These are phyloP conservation scores for Kickxella alabastrina DNA, from an alignment of 192 early-diverging fungal species.

Conservation along the genomic window DNA sequence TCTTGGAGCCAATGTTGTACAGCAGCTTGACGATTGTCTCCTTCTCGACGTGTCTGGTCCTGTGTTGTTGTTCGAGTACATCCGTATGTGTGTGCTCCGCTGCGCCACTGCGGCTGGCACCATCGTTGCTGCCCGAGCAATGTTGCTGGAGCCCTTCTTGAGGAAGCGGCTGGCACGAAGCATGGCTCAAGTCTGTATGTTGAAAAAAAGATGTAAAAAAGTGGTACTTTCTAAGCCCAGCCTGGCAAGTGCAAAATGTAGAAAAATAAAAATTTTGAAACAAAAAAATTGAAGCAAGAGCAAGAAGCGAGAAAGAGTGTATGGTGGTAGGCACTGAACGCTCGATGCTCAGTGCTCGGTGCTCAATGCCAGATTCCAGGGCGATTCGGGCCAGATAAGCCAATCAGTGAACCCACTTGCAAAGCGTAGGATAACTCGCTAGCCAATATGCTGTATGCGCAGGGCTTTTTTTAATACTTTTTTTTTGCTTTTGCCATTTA, in stretches of 20 bases:
- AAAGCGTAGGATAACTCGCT: no score
- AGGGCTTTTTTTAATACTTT: no score
- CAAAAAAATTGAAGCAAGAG: not conserved
- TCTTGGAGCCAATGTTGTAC: conserved; percentile 98
- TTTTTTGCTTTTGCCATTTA: no score
- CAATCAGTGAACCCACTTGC: no score
- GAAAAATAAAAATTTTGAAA: conserved; percentile 1
- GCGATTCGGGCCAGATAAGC: no score
- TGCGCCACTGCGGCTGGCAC: not conserved
- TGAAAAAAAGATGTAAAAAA: conserved; percentile 5
- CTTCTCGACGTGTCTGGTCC: conserved; percentile 53
- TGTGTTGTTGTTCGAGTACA: conserved; percentile 24
- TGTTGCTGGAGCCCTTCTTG: conserved; percentile 29
- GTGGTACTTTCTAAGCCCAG: no score
- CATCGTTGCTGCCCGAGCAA: conserved; percentile 13
- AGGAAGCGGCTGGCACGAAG: conserved; percentile 38
- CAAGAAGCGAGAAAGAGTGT: not conserved
- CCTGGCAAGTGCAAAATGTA: conserved; percentile 9
- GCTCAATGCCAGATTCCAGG: no score
- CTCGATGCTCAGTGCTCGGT: no score
- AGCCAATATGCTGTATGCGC: no score
- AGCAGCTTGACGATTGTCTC: conserved; percentile 84
- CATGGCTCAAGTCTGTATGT: conserved; percentile 7
- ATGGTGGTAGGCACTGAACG: no score
- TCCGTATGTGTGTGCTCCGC: conserved; percentile 3